phyloP scores from a whole-genome alignment of 352 stramenopile species.

The Globisporangium heterothallicum region DNA sequence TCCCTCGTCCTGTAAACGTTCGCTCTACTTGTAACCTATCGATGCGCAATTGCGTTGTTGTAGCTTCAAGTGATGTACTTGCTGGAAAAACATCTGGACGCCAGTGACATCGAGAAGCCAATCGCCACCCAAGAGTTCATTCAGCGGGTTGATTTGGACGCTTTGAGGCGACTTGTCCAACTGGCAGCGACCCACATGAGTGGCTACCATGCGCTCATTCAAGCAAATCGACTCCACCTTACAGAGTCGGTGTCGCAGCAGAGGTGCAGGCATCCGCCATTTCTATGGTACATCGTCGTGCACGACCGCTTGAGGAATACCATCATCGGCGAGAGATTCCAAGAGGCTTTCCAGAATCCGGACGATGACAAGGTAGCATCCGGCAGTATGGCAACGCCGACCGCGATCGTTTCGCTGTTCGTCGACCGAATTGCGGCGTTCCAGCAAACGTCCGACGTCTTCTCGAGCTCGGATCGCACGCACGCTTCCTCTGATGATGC shows the following conservation, averaged over 20 bases:
- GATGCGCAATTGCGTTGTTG: neutral
- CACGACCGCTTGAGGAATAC: conserved; percentile 37
- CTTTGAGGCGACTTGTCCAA: conserved; percentile 1
- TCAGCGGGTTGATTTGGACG: neutral
- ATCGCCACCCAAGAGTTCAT: conserved; percentile 2
- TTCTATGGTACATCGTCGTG: conserved; percentile 32
- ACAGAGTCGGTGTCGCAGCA: neutral
- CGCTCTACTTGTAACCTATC: too few relatives aligned
- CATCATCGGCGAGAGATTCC: conserved; percentile 20
- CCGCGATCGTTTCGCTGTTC: conserved; percentile 26
- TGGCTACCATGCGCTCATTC: neutral
- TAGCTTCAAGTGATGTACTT: conserved; percentile 38
- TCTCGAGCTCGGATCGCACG: neutral
- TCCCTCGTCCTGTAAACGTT: too few relatives aligned
- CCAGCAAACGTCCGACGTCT: conserved; percentile 18
- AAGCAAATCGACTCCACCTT: neutral
- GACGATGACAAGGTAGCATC: neutral
- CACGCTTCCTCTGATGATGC: neutral
- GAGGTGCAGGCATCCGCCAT: neutral
- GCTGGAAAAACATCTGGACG: conserved; percentile 21
- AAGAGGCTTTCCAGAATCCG: neutral
- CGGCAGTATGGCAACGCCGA: too few relatives aligned
- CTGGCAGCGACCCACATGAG: neutral
- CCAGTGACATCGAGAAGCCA: neutral
- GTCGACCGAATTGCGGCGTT: conserved; percentile 22